phyloP scores from a whole-genome alignment of 805 yeast species.

The Tetrapisispora arboricola region DNA sequence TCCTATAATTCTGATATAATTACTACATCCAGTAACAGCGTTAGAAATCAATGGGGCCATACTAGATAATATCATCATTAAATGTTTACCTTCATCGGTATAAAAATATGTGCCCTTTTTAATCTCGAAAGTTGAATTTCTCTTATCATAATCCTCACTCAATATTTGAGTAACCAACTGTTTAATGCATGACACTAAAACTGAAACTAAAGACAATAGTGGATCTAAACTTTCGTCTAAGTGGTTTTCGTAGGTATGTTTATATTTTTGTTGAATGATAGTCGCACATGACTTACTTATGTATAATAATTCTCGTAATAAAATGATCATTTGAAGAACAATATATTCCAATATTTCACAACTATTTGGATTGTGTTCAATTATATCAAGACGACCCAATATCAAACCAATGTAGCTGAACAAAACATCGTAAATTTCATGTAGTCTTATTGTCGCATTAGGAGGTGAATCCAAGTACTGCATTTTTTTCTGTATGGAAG shows the following conservation, averaged over 20 bases:
- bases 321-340: constrained; percentile 56
- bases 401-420: constrained; percentile 55
- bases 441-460: constrained; percentile 47
- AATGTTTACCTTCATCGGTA: constrained; percentile 56
- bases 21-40: constrained; percentile 42
- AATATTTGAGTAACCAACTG: constrained; percentile 47
- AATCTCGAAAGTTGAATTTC: constrained; percentile 15
- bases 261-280: constrained; percentile 25
- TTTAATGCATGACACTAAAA: constrained; percentile 55
- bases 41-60: constrained; percentile 46
- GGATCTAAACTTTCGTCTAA: constrained; percentile 42
- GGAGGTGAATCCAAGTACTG: constrained; percentile 48
- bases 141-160: constrained; percentile 27
- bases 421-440: constrained; percentile 51
- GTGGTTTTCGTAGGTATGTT: constrained; percentile 21
- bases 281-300: constrained; percentile 42
- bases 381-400: constrained; percentile 66
- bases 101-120: constrained; percentile 37
- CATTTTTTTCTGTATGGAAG: constrained; percentile 16
- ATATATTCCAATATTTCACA: constrained; percentile 57
- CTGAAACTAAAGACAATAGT: constrained; percentile 49
- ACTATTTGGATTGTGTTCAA: constrained; percentile 63
- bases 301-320: constrained; percentile 52
- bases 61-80: constrained; percentile 49
- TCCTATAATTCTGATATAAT: constrained; percentile 47